Base-by-base conservation (phyloP, 495 filamentous ascomycete genomes). In the Cercophora samala region DNA sequence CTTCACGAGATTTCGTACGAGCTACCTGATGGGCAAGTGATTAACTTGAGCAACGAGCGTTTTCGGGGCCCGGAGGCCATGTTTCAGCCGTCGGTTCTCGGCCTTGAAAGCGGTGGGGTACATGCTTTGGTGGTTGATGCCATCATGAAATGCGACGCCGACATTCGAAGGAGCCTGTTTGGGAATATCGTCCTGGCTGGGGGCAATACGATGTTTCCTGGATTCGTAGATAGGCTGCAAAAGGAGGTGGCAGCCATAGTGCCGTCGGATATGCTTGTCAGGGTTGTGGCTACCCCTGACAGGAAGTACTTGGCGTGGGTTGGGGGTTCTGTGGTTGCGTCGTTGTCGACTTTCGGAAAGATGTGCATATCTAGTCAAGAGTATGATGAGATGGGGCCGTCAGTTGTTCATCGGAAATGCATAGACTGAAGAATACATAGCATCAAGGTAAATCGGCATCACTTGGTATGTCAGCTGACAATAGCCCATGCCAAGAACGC, bases 351-450 rank as follows among this genome's bases (percentile, higher is more conserved):
- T 83, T 98, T 98, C 93, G 94, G 98, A 85, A 95, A 98, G 86
- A 99, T 99, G 96, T 99, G 95, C 96, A 98, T 99, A 90, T 99
- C 95, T 71, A 99, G 98, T 91, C 95, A 99, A 86, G 95, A 98
- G 87, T 98, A 98, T 88, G 95, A 99, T 84, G 95, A 99, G 91
- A 93, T 89, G 80, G 95, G 95, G 81, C 96, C 95, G 74, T 97
- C 93, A 74, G 97, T 97, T 78, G 95, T 99, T 73, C 95, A 99
- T 89, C 93, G 95, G 91, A 99, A 99, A 91, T 99, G 93, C 90
- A 97, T 97, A 8, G 26, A 4, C 8, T 29, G 26, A 29, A 8
- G 4, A 29, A 0, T 4, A 29, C 8, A 29, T 8, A 29, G 8
- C 8, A 5, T 8, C 8, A 8, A 29, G 26, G 26, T 8, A 29